Evolutionary conservation across 2,329 filamentous ascomycete species (phyloP).

Genomic region (Fusarium neocosmosporiellum): DNA sequence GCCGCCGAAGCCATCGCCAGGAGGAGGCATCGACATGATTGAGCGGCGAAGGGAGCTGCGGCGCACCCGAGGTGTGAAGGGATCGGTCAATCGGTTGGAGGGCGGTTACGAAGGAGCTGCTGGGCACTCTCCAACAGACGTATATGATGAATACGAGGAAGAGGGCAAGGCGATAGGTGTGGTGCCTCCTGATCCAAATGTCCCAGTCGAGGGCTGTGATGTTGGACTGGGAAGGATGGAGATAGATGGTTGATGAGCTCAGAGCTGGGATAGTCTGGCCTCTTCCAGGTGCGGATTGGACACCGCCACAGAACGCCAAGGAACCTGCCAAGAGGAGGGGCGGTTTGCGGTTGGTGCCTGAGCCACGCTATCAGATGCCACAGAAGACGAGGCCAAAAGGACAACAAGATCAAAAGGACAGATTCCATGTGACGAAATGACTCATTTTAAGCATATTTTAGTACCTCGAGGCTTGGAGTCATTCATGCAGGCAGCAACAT

Average conservation of each 20-base stretch:
- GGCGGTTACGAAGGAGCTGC: slow-evolving; percentile 19
- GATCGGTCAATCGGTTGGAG: slow-evolving; percentile 27
- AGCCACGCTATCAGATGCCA: slow-evolving; percentile 38
- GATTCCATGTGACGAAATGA: slow-evolving; percentile 4
- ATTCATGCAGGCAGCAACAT: neutral
- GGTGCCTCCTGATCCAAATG: slow-evolving; percentile 27
- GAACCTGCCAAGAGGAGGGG: slow-evolving; percentile 39
- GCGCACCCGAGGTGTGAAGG: slow-evolving; percentile 37
- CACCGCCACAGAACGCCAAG: slow-evolving; percentile 44
- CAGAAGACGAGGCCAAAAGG: slow-evolving; percentile 7
- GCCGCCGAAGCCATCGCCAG: slow-evolving; percentile 60
- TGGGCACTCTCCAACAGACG: slow-evolving; percentile 9
- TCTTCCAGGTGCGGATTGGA: slow-evolving; percentile 39
- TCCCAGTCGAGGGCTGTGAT: slow-evolving; percentile 39
- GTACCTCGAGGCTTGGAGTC: neutral
- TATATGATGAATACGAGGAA: neutral
- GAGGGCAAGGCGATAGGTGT: slow-evolving; percentile 10
- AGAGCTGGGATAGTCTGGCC: slow-evolving; percentile 44
- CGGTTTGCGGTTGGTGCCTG: slow-evolving; percentile 23
- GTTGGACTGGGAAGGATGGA: slow-evolving; percentile 37
- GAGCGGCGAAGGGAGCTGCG: slow-evolving; percentile 42
- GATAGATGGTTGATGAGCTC: slow-evolving; percentile 41
- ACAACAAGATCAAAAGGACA: slow-evolving; percentile 15
- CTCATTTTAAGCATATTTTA: neutral
- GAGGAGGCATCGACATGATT: slow-evolving; percentile 68